These are phyloP conservation scores for Clarireedia monteithiana DNA, from an alignment of 2,329 filamentous ascomycete species.

Conservation along the genomic window DNA sequence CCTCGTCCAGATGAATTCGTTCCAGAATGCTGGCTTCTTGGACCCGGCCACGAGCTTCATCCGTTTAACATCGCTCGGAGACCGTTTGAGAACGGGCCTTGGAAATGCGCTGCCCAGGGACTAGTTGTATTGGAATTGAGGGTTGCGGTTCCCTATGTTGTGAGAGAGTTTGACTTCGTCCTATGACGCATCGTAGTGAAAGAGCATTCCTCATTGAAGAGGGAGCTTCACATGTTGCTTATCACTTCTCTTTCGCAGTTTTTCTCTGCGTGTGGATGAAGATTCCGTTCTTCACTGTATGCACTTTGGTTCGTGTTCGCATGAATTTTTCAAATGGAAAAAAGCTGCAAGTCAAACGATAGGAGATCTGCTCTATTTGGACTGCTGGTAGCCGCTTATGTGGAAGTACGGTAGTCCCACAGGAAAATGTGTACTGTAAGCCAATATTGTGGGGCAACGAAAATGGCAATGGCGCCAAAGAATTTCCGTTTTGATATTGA, in stretches of 20 bases:
- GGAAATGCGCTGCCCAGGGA: constrained; percentile 32
- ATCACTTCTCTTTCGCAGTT: neutral
- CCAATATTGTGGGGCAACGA: too few species aligned
- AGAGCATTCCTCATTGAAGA: neutral
- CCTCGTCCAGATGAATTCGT: constrained; percentile 36
- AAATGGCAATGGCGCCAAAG: too few species aligned
- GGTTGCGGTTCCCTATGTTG: constrained; percentile 36
- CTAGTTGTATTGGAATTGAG: constrained; percentile 42
- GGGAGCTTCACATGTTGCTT: neutral
- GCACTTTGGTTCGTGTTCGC: too few species aligned
- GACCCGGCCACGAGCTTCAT: constrained; percentile 26
- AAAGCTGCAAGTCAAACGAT: too few species aligned
- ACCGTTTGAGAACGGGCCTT: neutral
- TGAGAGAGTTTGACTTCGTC: constrained; percentile 2
- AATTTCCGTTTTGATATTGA: too few species aligned
- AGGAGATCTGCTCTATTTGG: too few species aligned
- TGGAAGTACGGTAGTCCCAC: too few species aligned
- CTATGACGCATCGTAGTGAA: neutral
- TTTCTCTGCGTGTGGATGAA: too few species aligned
- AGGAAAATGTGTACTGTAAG: too few species aligned
- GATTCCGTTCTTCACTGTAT: too few species aligned
- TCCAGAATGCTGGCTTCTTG: constrained; percentile 39
- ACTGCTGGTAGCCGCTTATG: too few species aligned
- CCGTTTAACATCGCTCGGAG: neutral
- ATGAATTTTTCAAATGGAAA: too few species aligned